These are phyloP conservation scores for Trametes polyzona DNA, from an alignment of 1,284 basidiomycete genomes.

Conservation along the genomic window DNA sequence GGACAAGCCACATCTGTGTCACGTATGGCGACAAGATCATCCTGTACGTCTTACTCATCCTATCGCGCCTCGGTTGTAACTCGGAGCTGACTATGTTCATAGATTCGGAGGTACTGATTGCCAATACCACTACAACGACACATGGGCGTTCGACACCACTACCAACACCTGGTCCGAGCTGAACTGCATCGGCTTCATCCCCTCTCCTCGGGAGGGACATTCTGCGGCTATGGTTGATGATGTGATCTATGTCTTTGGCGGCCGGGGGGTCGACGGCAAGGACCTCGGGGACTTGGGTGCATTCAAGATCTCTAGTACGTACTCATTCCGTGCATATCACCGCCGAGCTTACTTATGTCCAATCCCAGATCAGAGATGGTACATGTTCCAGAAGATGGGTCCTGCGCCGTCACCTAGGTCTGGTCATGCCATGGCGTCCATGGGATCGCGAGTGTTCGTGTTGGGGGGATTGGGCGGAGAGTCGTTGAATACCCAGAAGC, in stretches of 20 bases:
- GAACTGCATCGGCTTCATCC: constrained; percentile 97
- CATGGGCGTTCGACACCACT: constrained; percentile 92
- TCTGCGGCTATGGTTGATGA: constrained; percentile 97
- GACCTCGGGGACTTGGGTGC: constrained; percentile 93
- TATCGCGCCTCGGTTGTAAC: neutral
- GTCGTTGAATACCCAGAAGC: constrained; percentile 74
- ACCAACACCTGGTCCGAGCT: constrained; percentile 91
- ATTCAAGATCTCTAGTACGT: constrained; percentile 93
- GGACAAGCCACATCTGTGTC: constrained; percentile 94
- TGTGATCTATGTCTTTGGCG: constrained; percentile 92
- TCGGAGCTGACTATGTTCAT: constrained; percentile 18
- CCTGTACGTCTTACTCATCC: constrained; percentile 56
- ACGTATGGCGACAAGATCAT: constrained; percentile 87
- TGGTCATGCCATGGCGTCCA: constrained; percentile 94
- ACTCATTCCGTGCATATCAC: neutral
- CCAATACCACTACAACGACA: constrained; percentile 99
- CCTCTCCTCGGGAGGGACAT: constrained; percentile 95
- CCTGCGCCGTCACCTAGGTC: constrained; percentile 90
- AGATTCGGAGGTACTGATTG: constrained; percentile 99
- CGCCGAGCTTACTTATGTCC: constrained; percentile 1
- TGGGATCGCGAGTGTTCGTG: constrained; percentile 88
- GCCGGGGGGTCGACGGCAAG: constrained; percentile 93
- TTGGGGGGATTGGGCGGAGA: constrained; percentile 89
- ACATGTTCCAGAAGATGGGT: constrained; percentile 99
- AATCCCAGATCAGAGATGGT: constrained; percentile 74